A percentile compares a stretch with the other conserved stretches of the same genome.
Evolutionary conservation across 176 grass and related monocot genomes (phyloP).

Genomic region (Lolium perenne): DNA sequence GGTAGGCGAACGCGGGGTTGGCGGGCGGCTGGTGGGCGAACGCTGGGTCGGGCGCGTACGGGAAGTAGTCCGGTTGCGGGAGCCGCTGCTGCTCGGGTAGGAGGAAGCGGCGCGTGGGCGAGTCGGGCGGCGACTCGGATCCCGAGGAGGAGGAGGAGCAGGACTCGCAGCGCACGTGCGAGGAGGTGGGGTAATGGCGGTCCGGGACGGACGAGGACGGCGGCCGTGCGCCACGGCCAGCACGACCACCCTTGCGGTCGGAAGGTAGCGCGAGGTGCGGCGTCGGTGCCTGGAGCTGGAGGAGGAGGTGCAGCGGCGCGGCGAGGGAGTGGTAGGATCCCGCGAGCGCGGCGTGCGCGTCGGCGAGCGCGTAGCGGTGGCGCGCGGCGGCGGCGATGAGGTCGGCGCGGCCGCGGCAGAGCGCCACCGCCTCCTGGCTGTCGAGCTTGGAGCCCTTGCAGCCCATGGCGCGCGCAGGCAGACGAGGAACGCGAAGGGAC

Average conservation of each 20-base stretch:
- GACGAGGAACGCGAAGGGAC: not conserved
- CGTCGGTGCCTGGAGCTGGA: conserved; percentile 42
- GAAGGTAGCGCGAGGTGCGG: conserved; percentile 28
- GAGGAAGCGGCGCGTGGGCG: conserved; percentile 12
- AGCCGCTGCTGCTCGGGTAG: too few relatives aligned
- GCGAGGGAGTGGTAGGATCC: conserved; percentile 66
- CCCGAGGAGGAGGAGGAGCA: conserved; percentile 27
- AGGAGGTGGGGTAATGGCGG: not conserved
- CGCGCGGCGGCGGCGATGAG: conserved; percentile 78
- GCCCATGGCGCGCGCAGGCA: conserved; percentile 54
- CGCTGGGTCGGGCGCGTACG: too few relatives aligned
- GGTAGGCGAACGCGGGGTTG: not conserved
- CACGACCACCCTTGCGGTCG: conserved; percentile 20
- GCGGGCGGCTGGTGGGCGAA: conserved; percentile 7
- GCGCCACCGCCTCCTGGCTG: conserved; percentile 72
- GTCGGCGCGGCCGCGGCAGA: conserved; percentile 71
- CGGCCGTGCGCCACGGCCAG: not conserved
- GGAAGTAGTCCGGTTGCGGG: too few relatives aligned
- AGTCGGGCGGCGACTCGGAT: conserved; percentile 50
- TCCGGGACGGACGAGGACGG: conserved; percentile 11
- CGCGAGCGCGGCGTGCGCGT: conserved; percentile 65
- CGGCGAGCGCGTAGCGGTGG: conserved; percentile 80
- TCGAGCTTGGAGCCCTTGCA: conserved; percentile 90
- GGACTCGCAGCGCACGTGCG: conserved; percentile 38
- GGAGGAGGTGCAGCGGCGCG: conserved; percentile 59